Evolutionary conservation across 208 protist species (phyloP), one percentile per base, ranked within the genome.

Genomic region (Acanthamoeba castellanii): DNA sequence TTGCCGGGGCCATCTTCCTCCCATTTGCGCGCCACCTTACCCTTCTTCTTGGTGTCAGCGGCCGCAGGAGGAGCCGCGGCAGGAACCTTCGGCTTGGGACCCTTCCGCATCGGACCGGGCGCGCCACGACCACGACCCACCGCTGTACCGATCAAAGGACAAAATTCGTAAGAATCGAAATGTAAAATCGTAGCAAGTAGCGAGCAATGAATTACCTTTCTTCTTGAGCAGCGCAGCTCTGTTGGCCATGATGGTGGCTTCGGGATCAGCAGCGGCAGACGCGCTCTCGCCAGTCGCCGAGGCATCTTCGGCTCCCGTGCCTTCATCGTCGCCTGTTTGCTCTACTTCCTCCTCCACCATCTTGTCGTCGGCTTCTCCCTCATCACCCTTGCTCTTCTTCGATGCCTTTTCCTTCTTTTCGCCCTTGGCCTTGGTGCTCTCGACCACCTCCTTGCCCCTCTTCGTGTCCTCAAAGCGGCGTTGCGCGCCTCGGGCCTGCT

Each of bases 401-500:
- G 82, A 45, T 32, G 57, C 88, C 81, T 91, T 88, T 34, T 92
- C n/a, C 22, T 74, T 90, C 64, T 81, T 92, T 81, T 37, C 64
- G 30, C 66, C 66, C 66, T 74, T 74, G 30, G 18, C 85, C 92
- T 25, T 88, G 57, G 45, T 45, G 20, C 3, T 61, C 68, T 52
- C 68, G 72, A 13, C 68, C 82, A 74, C 94, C 94, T 32, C 70
- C 64, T 76, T 94, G 89, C 32, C 72, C 68, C 64, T 93, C 89
- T 72, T 59, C 59, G 50, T 57, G 34, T 64, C 81, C 82, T 90
- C 93, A 57, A 74, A 84, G 18, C 61, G 70, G 30, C 42, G 32
- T 27, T 76, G 72, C 16, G 22, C 57, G 22, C 34, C 37, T 27
- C 57, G 52, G 7, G 50, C 37, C 18, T 95, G 70, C 66, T 94